Conservation (phyloP, 768 basidiomycete species). For the Tylopilus cervinicoccineus region DNA sequence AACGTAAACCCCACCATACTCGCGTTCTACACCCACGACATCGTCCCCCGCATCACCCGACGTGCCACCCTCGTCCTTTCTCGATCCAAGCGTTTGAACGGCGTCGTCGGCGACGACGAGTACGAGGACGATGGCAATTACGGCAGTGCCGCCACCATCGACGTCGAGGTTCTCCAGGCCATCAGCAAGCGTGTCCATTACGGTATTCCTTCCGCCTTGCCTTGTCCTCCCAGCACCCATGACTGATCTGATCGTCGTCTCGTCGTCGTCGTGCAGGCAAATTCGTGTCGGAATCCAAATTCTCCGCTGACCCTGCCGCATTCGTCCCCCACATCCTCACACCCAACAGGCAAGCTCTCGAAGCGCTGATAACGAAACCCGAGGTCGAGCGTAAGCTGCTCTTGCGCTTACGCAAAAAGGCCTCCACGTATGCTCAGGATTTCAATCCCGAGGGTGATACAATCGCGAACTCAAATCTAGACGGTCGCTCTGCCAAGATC, state of each 20-base stretch:
- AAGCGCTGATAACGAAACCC: conserved; percentile 92
- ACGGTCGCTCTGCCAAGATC: conserved; percentile 63
- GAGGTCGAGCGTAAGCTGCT: conserved; percentile 89
- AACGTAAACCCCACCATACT: conserved; percentile 88
- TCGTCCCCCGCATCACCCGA: conserved; percentile 86
- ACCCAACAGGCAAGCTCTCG: conserved; percentile 74
- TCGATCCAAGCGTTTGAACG: conserved; percentile 59
- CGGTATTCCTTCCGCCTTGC: conserved; percentile 50
- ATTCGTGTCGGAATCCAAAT: conserved; percentile 98
- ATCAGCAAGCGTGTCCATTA: conserved; percentile 98
- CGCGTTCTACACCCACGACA: conserved; percentile 81
- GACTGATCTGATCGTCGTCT: too few species aligned
- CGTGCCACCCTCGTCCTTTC: conserved; percentile 66
- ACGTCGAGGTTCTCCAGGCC: conserved; percentile 96
- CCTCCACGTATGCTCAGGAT: conserved; percentile 75
- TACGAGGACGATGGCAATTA: conserved; percentile 96
- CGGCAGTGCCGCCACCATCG: conserved; percentile 90
- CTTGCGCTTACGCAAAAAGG: conserved; percentile 81
- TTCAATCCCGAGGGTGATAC: conserved; percentile 65
- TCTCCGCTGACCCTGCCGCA: conserved; percentile 74
- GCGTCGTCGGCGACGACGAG: conserved; percentile 64
- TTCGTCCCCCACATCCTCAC: conserved; percentile 91
- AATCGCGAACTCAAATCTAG: conserved; percentile 31
- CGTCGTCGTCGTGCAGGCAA: conserved; percentile 72
- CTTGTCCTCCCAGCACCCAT: not conserved